Percentiles rank a stretch among this genome's conserved stretches.
These are phyloP conservation scores for Dianthus caryophyllus DNA, from an alignment of 148 eudicot species.

Conservation along the genomic window DNA sequence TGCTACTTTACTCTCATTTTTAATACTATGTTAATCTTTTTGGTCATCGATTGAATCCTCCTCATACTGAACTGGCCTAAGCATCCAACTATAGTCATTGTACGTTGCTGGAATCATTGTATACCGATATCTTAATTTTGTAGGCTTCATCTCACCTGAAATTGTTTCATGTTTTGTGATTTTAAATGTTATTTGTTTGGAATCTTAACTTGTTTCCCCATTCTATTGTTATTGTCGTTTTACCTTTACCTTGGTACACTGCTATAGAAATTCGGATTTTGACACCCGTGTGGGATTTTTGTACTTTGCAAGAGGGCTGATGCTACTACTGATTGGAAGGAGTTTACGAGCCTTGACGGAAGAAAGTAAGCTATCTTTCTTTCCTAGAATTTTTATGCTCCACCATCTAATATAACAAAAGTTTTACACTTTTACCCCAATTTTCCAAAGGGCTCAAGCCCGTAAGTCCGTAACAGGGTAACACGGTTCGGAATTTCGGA, in stretches of 20 bases:
- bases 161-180: background rate
- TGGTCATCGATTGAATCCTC: background rate
- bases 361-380: slow-evolving; percentile 50
- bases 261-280: background rate
- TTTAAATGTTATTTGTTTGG: background rate
- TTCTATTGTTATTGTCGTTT: background rate
- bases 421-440: too few species aligned
- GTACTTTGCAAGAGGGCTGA: slow-evolving; percentile 72
- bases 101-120: background rate
- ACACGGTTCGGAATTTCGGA: too few species aligned
- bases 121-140: background rate
- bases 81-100: slow-evolving; percentile 3
- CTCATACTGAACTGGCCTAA: background rate
- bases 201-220: background rate
- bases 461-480: too few species aligned
- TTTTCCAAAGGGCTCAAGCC: too few species aligned
- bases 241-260: background rate
- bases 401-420: background rate
- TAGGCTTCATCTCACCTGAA: background rate
- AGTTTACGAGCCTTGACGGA: slow-evolving; percentile 67
- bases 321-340: slow-evolving; percentile 97
- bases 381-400: background rate
- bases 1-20: too few species aligned
- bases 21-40: background rate
- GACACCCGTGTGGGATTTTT: background rate